Conservation (phyloP, 139 green algal genomes). For the Chlamydomonas sp. region DNA sequence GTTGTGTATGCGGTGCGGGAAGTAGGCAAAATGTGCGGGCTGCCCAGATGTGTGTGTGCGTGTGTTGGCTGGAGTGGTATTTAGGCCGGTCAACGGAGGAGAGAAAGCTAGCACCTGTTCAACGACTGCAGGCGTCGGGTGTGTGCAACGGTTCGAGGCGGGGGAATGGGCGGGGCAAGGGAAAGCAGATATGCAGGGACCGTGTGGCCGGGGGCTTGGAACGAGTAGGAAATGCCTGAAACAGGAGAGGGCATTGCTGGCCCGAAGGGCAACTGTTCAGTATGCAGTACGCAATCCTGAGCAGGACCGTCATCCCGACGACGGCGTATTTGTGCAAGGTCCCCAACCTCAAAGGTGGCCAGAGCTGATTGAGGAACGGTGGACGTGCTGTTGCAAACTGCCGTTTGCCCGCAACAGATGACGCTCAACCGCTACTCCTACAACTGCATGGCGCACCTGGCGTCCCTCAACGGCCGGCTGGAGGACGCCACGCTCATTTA, state of each 20-base stretch:
- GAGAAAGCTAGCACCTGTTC: no score
- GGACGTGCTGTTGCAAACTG: background rate
- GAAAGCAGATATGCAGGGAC: no score
- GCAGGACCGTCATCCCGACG: background rate
- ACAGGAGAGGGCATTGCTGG: background rate
- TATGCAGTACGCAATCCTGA: background rate
- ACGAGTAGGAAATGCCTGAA: no score
- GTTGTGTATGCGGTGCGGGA: no score
- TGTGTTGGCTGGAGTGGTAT: no score
- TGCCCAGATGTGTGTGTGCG: no score
- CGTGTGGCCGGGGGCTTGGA: no score
- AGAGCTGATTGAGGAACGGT: background rate
- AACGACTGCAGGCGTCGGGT: no score
- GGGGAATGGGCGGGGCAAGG: no score
- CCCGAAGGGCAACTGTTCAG: background rate
- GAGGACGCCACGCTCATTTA: slow-evolving; percentile 52
- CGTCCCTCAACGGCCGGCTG: slow-evolving; percentile 28
- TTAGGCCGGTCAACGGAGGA: no score
- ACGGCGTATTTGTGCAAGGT: background rate
- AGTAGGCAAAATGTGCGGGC: no score
- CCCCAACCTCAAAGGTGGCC: background rate
- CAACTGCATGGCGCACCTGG: slow-evolving; percentile 60
- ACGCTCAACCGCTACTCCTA: slow-evolving; percentile 56
- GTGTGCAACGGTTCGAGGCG: no score
- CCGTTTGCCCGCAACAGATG: slow-evolving; percentile 23